Evolutionary conservation across 2,329 filamentous ascomycete genomes (phyloP), one percentile per base, ranked within the genome.

Genomic region (Nothophoma quercina): DNA sequence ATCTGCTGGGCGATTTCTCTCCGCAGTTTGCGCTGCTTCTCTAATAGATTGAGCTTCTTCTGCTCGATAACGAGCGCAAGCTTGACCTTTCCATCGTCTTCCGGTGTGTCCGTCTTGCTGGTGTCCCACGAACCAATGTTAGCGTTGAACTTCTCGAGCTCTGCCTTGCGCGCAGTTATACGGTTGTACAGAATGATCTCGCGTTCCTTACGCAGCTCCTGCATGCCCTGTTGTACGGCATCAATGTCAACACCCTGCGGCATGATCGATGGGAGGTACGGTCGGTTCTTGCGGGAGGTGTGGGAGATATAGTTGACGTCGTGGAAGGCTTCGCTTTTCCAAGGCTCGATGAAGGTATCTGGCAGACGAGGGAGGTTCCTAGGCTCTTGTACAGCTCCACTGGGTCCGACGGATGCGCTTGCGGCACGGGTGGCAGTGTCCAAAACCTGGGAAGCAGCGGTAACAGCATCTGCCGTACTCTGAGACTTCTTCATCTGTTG

Each of bases 41-140:
- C 87, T 44, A 96, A 87, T n/a, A 97, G 78, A 41, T 87, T 87
- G 28, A 98, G 82, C 70, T 90, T 90, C 81, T 97, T 98, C 80
- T 96, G 91, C 78, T 99, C 95, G 52, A 99, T 97, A 61, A 97
- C 82, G 19, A 93, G 90, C 73, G 93, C 93, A 44, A 92, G 79
- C 79, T 96, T 98, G 41, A 96, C 78, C 49, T 72, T 73, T 62
- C 96, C 91, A 62, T 97, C 91, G 18, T 88, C 83, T 19, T 87
- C 85, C 2, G 82, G 69, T 60, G 88, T 84, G 53, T 90, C 88
- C 7, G 86, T 86, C 63, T 83, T 84, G 70, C 79, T 83, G 0
- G 88, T 86, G 67, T 98, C 91, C 89, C 92, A 96, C 41, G 91
- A 89, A 23, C 88, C 90, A 41, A 97, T 81, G 68, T 96, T 96